A percentile compares a stretch with the other conserved stretches of the same genome.
Conservation (phyloP, 192 early-diverging fungal species). For the Kickxella alabastrina region DNA sequence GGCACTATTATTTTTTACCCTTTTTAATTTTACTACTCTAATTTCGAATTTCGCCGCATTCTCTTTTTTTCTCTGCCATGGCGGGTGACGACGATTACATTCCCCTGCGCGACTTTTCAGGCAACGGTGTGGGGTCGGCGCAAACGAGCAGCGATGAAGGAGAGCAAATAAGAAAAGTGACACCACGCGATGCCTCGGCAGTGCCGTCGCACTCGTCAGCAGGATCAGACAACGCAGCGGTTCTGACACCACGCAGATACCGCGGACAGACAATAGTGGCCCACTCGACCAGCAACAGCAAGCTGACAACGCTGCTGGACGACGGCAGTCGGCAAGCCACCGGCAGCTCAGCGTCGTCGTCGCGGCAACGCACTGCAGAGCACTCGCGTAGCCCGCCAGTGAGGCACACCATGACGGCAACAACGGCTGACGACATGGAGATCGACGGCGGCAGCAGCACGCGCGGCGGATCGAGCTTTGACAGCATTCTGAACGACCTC, state of each 20-base stretch:
- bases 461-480: conserved; percentile 11
- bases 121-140: not conserved
- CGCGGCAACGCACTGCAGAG: not conserved
- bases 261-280: conserved; percentile 5
- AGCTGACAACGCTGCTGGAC: not conserved
- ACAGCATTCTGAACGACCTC: conserved; percentile 11
- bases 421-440: not conserved
- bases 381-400: not conserved
- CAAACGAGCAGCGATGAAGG: not conserved
- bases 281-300: conserved; percentile 6
- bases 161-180: not conserved
- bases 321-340: conserved; percentile 1
- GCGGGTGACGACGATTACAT: conserved; percentile 7
- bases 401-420: not conserved
- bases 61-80: conserved; percentile 1
- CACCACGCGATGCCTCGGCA: not conserved
- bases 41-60: not conserved
- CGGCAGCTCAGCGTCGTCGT: not conserved
- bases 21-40: not conserved
- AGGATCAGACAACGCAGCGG: conserved; percentile 1
- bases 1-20: not conserved
- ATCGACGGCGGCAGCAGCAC: not conserved
- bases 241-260: conserved; percentile 5
- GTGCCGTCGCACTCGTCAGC: not conserved
- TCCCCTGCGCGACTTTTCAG: conserved; percentile 9